Evolutionary conservation across 352 stramenopile genomes (phyloP), one percentile per base, ranked within the genome.

Genomic region (Phytopythium boreale): DNA sequence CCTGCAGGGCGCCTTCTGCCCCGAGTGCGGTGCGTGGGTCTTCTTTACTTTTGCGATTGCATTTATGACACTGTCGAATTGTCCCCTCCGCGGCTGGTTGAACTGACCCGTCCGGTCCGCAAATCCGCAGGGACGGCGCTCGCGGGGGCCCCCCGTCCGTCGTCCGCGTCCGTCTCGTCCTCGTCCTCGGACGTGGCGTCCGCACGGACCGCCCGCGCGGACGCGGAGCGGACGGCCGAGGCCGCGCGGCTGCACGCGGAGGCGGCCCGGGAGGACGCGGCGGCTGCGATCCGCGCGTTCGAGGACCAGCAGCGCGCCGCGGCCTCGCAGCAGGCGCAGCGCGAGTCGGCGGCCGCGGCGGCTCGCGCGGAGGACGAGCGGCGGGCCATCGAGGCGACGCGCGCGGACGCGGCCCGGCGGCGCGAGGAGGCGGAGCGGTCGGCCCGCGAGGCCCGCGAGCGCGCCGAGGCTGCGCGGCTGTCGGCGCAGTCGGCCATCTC

Each of bases 11-110:
- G 71, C 75, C 63, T 93, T 91, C 70, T 95, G 86, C 46, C 82
- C 86, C 26, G 80, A 93, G 61, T 95, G 86, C 70, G 83, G 85
- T 85, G 56, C 57, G 79, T 76, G n/a, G n/a, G n/a, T n/a, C n/a
- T 46, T n/a, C 53, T 31, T 29, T 37, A 10, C 68, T 43, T 61
- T 50, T 36, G 19, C 27, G 56, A 4, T 15, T 34, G 29, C 31
- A 55, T 62, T n/a, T 29, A 20, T 37, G 19, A 55, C 27, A 27
- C 52, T 50, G 8, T 26, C 29, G 37, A 17, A n/a, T 47, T 37
- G 20, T 24, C 22, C 27, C 20, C 12, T n/a, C n/a, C n/a, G n/a
- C n/a, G n/a, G n/a, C n/a, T n/a, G n/a, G n/a, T n/a, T n/a, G n/a
- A n/a, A 31, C 15, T 12, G 10, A 37, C 44, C 11, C 44, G 29